A percentile compares a stretch with the other conserved stretches of the same genome.
These are phyloP conservation scores for Stemphylium vesicarium DNA, from an alignment of 2,329 filamentous ascomycete species.

Conservation along the genomic window DNA sequence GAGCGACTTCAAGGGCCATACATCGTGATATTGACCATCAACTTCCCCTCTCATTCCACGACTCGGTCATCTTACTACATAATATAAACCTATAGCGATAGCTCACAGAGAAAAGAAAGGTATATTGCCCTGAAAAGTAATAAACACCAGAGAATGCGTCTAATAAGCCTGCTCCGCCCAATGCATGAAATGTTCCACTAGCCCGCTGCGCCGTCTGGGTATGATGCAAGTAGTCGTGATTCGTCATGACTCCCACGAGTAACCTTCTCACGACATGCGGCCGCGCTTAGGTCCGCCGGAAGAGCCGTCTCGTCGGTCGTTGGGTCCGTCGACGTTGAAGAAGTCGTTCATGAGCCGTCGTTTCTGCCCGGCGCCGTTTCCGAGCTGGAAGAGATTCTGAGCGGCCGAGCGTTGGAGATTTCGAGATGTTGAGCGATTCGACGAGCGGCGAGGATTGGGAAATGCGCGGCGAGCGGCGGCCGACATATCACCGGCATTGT, in stretches of 20 bases:
- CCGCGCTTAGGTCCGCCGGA: constrained; percentile 50
- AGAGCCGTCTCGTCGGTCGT: constrained; percentile 63
- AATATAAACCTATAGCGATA: constrained; percentile 24
- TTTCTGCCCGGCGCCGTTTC: constrained; percentile 72
- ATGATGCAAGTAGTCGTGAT: constrained; percentile 27
- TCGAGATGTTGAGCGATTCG: constrained; percentile 45
- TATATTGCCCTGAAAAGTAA: constrained; percentile 23
- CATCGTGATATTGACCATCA: constrained; percentile 1
- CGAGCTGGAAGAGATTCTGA: constrained; percentile 56
- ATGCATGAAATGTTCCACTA: constrained; percentile 27
- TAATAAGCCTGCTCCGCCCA: constrained; percentile 30
- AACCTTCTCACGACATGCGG: constrained; percentile 36
- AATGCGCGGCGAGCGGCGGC: constrained; percentile 43
- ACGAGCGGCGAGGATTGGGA: constrained; percentile 40
- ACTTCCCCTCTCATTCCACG: not conserved
- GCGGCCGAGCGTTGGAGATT: constrained; percentile 41
- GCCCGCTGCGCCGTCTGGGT: constrained; percentile 26
- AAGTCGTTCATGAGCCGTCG: constrained; percentile 75
- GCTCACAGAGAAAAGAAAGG: constrained; percentile 12
- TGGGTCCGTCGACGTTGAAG: constrained; percentile 71
- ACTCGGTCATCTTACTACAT: constrained; percentile 12
- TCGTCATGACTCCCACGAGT: constrained; percentile 16
- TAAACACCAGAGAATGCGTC: constrained; percentile 36
- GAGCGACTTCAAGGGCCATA: not conserved
- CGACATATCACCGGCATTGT: constrained; percentile 29